A percentile compares a stretch with the other conserved stretches of the same genome.
phyloP scores from a whole-genome alignment of 139 green algal species.

The Ettlia oleoabundans region DNA sequence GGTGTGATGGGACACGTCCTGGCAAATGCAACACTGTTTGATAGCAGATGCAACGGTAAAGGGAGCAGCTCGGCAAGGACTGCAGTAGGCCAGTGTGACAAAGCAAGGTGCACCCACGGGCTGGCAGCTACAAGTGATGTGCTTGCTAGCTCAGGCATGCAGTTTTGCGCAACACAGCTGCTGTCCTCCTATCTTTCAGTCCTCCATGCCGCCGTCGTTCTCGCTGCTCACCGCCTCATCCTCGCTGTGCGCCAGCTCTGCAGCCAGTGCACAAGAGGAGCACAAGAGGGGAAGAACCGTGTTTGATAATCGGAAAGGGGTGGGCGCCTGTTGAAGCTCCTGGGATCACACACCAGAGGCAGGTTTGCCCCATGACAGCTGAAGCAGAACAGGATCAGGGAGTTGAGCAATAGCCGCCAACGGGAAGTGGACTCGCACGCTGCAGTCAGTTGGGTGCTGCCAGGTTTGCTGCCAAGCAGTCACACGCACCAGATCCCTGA shows the following conservation, averaged over 20 bases:
- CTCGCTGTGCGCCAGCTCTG: background rate
- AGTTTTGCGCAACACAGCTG: no score
- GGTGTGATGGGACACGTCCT: no score
- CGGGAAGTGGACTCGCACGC: no score
- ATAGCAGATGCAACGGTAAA: no score
- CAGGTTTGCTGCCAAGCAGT: background rate
- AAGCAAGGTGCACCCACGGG: no score
- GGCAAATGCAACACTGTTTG: no score
- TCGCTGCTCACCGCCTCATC: background rate
- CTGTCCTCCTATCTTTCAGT: no score
- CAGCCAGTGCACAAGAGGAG: background rate
- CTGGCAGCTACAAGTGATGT: background rate
- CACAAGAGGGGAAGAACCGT: no score
- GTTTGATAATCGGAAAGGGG: no score
- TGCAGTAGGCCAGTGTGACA: no score
- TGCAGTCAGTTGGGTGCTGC: background rate
- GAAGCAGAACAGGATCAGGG: background rate
- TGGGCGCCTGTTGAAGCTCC: background rate
- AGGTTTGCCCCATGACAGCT: background rate
- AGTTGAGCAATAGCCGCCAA: background rate
- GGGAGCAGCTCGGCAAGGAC: no score
- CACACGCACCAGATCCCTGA: background rate
- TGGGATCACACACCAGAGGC: no score
- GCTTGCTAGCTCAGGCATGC: background rate
- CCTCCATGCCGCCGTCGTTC: background rate